Evolutionary conservation across 306 rosid species (phyloP).

Genomic region (Inga oerstediana): DNA sequence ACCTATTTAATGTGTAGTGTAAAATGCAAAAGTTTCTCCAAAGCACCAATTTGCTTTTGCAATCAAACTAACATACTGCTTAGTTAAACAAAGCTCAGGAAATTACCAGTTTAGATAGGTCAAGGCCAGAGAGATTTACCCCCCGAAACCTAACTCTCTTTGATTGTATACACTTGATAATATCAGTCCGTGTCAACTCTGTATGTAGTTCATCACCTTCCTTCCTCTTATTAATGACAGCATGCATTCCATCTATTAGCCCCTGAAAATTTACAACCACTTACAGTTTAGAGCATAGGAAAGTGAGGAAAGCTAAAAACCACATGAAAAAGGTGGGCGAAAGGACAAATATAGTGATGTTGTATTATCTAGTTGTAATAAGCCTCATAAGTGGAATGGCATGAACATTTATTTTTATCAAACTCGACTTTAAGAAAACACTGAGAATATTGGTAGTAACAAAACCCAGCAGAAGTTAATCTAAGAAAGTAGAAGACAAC

Average conservation of each 20-base stretch:
- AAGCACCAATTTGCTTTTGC: slow-evolving; percentile 3
- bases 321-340: neutral
- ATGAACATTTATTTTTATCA: slow-evolving; percentile 2
- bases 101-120: slow-evolving; percentile 91
- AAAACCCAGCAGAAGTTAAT: slow-evolving; percentile 15
- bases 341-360: neutral
- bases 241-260: slow-evolving; percentile 69
- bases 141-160: slow-evolving; percentile 88
- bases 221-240: slow-evolving; percentile 53
- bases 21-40: neutral
- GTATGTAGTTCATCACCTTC: slow-evolving; percentile 67
- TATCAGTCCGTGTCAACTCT: slow-evolving; percentile 83
- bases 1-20: neutral
- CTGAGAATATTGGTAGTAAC: neutral
- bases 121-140: slow-evolving; percentile 92
- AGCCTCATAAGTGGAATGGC: slow-evolving; percentile 2
- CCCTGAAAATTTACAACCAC: slow-evolving; percentile 57
- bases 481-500: slow-evolving; percentile 5
- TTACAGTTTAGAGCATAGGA: neutral
- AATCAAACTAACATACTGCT: slow-evolving; percentile 27
- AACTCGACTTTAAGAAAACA: slow-evolving; percentile 6
- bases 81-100: slow-evolving; percentile 10
- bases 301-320: neutral
- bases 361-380: neutral
- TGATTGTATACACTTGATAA: slow-evolving; percentile 92